Conservation (phyloP, 2,329 filamentous ascomycete species). For the Claviceps digitariae region DNA sequence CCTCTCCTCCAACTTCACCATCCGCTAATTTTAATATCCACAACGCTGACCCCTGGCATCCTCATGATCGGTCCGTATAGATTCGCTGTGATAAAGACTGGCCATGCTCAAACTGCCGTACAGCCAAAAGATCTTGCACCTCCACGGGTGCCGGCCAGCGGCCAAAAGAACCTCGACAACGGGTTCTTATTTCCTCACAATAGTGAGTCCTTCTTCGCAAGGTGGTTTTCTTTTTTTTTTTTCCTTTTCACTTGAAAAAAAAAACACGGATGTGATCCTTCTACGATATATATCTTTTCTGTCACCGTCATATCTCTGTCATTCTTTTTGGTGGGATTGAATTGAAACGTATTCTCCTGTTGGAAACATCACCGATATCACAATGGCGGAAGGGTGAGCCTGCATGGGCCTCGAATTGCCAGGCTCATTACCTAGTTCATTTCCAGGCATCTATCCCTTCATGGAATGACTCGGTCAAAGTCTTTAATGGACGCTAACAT, state of each 20-base stretch:
- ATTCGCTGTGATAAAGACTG: conserved; percentile 46
- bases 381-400: not conserved
- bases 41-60: conserved; percentile 2
- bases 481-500: not conserved
- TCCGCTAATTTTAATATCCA: not conserved
- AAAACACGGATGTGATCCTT: too few species aligned
- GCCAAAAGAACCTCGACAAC: conserved; percentile 39
- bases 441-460: not conserved
- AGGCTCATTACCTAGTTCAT: not conserved
- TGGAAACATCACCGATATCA: not conserved
- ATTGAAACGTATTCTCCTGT: too few species aligned
- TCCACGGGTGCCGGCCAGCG: conserved; percentile 41
- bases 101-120: conserved; percentile 44
- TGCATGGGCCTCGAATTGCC: not conserved
- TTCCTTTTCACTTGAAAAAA: not conserved
- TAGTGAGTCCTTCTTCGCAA: conserved; percentile 29
- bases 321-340: not conserved
- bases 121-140: conserved; percentile 37
- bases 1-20: not conserved
- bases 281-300: not conserved
- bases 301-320: not conserved
- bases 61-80: conserved; percentile 17
- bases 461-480: not conserved
- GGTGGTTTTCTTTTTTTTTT: not conserved
- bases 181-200: conserved; percentile 46